Conservation (phyloP, 192 early-diverging fungal genomes). For the Diversispora eburnea region DNA sequence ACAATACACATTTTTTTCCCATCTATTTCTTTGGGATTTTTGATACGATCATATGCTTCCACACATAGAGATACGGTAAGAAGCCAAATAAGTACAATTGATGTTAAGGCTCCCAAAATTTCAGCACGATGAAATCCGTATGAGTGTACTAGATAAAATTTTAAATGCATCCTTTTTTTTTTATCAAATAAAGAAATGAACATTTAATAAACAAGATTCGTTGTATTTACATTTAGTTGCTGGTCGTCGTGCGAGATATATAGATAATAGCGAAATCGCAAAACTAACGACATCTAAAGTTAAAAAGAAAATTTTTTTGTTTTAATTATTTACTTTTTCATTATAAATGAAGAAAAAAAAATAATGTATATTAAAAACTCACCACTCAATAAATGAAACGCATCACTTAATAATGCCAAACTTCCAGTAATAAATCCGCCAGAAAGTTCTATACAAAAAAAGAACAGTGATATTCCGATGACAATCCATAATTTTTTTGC, state of each 20-base stretch:
- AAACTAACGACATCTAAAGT: constrained; percentile 67
- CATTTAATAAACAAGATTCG: too few species aligned
- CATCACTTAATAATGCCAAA: constrained; percentile 73
- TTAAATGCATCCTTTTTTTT: too few species aligned
- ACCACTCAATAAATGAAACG: constrained; percentile 73
- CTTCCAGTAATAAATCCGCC: constrained; percentile 59
- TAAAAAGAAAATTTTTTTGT: background rate
- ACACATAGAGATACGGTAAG: constrained; percentile 63
- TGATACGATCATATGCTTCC: constrained; percentile 68
- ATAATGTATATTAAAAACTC: constrained; percentile 2
- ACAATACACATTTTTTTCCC: constrained; percentile 68
- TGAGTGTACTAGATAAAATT: constrained; percentile 38
- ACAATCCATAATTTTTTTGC: constrained; percentile 42
- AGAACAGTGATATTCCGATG: constrained; percentile 51
- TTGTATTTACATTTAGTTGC: constrained; percentile 55
- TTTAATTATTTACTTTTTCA: background rate
- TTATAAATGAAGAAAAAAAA: background rate
- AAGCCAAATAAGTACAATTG: constrained; percentile 78
- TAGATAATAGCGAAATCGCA: constrained; percentile 61
- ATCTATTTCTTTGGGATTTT: constrained; percentile 59
- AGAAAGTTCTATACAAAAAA: constrained; percentile 62
- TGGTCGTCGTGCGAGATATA: constrained; percentile 58
- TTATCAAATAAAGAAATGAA: too few species aligned
- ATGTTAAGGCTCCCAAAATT: constrained; percentile 72
- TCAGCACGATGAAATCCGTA: constrained; percentile 79